phyloP scores from a whole-genome alignment of 768 basidiomycete genomes.

The Tulasnella sp. region DNA sequence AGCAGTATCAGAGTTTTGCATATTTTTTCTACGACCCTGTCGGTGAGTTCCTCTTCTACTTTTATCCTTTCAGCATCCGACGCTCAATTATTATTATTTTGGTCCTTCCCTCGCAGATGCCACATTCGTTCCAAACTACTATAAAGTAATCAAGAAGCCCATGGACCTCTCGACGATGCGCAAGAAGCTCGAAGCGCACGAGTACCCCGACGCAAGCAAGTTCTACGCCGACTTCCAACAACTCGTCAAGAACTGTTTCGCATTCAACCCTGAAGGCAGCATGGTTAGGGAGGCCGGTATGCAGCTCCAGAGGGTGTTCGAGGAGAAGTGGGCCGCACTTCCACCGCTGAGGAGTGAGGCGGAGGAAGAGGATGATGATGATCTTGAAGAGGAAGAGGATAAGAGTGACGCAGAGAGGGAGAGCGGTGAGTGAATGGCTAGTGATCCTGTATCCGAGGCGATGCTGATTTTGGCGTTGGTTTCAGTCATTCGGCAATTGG shows the following conservation, averaged over 20 bases:
- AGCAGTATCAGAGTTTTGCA: slow-evolving; percentile 61
- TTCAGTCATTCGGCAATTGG: slow-evolving; percentile 2
- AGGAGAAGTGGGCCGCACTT: slow-evolving; percentile 79
- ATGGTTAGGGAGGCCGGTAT: slow-evolving; percentile 78
- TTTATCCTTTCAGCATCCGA: background rate
- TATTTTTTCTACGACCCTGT: slow-evolving; percentile 90
- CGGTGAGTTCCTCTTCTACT: slow-evolving; percentile 45
- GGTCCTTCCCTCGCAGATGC: slow-evolving; percentile 41
- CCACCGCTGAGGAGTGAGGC: slow-evolving; percentile 32
- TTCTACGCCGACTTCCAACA: slow-evolving; percentile 88
- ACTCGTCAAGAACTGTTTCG: slow-evolving; percentile 89
- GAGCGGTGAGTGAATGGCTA: background rate
- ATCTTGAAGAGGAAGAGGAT: slow-evolving; percentile 22
- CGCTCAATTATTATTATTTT: background rate
- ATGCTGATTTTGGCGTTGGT: background rate
- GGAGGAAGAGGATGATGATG: slow-evolving; percentile 5
- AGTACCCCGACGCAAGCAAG: slow-evolving; percentile 65
- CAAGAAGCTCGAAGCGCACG: slow-evolving; percentile 63
- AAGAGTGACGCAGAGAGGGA: slow-evolving; percentile 6
- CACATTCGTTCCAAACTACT: slow-evolving; percentile 71
- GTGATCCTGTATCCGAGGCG: too few relatives aligned
- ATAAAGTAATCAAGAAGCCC: slow-evolving; percentile 80
- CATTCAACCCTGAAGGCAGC: slow-evolving; percentile 83
- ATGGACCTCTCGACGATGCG: slow-evolving; percentile 92
- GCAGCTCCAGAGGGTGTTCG: slow-evolving; percentile 76